A percentile compares a stretch with the other conserved stretches of the same genome.
These are phyloP conservation scores for Chlorella ohadii DNA, from an alignment of 139 green algal species.

Conservation along the genomic window DNA sequence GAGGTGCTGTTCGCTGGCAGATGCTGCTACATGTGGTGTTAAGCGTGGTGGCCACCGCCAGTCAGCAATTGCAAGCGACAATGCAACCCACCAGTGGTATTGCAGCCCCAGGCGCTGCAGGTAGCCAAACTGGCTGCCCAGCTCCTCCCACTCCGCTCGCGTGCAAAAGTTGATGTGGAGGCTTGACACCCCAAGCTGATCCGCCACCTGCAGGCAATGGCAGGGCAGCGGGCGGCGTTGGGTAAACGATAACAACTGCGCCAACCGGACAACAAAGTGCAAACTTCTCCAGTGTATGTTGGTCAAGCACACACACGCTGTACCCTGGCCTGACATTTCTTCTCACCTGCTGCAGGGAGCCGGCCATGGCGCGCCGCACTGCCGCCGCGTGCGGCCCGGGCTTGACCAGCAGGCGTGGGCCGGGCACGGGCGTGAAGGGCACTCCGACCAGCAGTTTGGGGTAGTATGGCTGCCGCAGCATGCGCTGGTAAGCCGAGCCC, in stretches of 20 bases:
- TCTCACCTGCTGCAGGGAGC: constrained; percentile 37
- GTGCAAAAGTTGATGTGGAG: constrained; percentile 91
- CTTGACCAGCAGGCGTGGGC: constrained; percentile 64
- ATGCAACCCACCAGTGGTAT: constrained; percentile 26
- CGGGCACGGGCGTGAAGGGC: constrained; percentile 90
- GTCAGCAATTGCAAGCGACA: no score
- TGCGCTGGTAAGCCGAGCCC: constrained; percentile 57
- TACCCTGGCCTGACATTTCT: not conserved
- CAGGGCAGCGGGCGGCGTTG: not conserved
- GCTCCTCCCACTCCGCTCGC: constrained; percentile 66
- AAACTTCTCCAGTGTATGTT: no score
- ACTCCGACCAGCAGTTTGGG: constrained; percentile 94
- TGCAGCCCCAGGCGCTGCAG: constrained; percentile 56
- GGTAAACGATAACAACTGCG: no score
- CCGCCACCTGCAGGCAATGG: constrained; percentile 33
- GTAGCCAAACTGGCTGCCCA: constrained; percentile 68
- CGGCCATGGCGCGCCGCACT: constrained; percentile 57
- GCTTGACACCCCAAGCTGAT: constrained; percentile 65
- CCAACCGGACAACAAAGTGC: no score
- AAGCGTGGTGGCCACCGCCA: no score
- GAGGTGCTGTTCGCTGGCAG: no score
- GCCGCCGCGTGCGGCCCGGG: constrained; percentile 16
- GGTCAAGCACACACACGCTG: not conserved
- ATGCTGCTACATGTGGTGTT: no score
- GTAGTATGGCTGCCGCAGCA: constrained; percentile 3